These are phyloP conservation scores for Phytophthora fragariaefolia DNA, from an alignment of 352 stramenopile genomes.

Conservation along the genomic window DNA sequence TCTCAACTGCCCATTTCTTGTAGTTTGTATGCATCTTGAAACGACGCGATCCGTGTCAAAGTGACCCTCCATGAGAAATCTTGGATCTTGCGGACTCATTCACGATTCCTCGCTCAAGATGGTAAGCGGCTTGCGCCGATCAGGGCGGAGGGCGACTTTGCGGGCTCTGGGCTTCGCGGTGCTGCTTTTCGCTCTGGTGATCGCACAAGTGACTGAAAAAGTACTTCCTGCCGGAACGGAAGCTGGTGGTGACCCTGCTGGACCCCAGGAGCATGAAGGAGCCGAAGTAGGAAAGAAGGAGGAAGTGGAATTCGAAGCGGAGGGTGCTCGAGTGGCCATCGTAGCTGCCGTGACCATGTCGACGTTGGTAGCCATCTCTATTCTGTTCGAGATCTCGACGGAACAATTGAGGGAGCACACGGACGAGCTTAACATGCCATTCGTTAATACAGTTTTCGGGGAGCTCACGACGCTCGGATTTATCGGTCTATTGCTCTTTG, in stretches of 20 bases:
- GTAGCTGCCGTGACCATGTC: constrained; percentile 66
- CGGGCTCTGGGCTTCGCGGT: constrained; percentile 16
- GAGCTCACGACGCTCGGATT: constrained; percentile 81
- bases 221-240: constrained; percentile 1
- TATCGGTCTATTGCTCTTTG: constrained; percentile 67
- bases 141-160: constrained; percentile 12
- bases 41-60: constrained; percentile 18
- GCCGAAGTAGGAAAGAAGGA: constrained; percentile 13
- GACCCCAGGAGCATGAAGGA: not conserved
- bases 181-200: constrained; percentile 29
- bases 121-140: constrained; percentile 7
- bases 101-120: constrained; percentile 13
- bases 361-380: constrained; percentile 64
- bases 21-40: constrained; percentile 35
- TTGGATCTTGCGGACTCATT: constrained; percentile 18
- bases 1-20: constrained; percentile 28
- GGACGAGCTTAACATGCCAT: constrained; percentile 76
- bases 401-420: constrained; percentile 58
- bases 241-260: not conserved
- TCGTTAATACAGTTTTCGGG: constrained; percentile 72
- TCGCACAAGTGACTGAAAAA: constrained; percentile 35
- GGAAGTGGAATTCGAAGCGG: constrained; percentile 11
- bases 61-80: not conserved
- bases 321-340: constrained; percentile 38
- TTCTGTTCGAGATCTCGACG: constrained; percentile 60